Conservation (phyloP, 1,284 basidiomycete species). For the Rhodotorula sp. region DNA sequence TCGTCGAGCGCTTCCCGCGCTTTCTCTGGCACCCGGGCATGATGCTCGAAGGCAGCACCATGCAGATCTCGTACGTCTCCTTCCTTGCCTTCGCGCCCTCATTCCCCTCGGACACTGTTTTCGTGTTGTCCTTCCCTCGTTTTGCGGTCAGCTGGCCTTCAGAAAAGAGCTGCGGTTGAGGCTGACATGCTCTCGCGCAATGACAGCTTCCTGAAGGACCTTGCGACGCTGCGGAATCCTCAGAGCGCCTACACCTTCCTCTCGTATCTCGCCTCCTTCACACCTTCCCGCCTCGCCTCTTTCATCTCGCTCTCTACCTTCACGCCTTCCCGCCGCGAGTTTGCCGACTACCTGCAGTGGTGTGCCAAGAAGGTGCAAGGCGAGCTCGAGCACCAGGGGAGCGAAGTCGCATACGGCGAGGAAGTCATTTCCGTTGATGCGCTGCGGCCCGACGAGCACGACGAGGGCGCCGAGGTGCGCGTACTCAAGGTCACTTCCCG, state of each 20-base stretch:
- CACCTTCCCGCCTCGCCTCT: constrained; percentile 56
- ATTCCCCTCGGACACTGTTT: neutral
- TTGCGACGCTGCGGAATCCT: constrained; percentile 62
- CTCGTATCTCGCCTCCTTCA: constrained; percentile 58
- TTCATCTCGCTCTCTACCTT: constrained; percentile 55
- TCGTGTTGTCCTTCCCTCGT: neutral
- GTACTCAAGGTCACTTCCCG: constrained; percentile 33
- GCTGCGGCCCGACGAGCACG: constrained; percentile 14
- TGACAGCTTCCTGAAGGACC: constrained; percentile 61
- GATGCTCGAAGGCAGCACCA: constrained; percentile 60
- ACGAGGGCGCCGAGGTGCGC: constrained; percentile 13
- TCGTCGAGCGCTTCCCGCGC: constrained; percentile 56
- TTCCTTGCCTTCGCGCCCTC: neutral
- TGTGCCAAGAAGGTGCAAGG: constrained; percentile 51
- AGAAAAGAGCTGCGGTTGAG: neutral
- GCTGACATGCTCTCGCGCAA: neutral
- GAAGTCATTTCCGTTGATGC: constrained; percentile 54
- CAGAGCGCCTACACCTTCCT: constrained; percentile 63
- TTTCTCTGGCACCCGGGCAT: constrained; percentile 59
- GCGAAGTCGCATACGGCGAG: constrained; percentile 58
- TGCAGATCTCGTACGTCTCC: constrained; percentile 57
- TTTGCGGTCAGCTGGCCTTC: too few species aligned
- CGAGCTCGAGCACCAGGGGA: constrained; percentile 55
- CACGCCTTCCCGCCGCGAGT: constrained; percentile 56
- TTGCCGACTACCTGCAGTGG: constrained; percentile 62